Conservation (phyloP, 139 green algal genomes). For the Chlamydomonas sp. region DNA sequence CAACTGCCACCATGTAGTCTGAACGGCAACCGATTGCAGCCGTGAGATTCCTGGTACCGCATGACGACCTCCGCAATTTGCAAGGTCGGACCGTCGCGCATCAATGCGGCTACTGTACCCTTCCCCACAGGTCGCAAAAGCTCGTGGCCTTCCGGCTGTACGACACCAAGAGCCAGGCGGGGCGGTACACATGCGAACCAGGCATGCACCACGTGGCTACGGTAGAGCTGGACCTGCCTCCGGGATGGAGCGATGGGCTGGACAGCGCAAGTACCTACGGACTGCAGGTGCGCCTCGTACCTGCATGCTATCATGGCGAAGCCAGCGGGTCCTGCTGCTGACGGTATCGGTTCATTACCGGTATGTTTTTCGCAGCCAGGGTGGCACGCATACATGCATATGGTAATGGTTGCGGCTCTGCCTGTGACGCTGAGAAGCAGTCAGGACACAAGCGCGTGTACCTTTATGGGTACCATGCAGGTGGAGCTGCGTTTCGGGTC, state of each 20-base stretch:
- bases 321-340: no score
- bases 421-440: no score
- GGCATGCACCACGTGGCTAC: neutral
- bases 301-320: no score
- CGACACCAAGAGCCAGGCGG: neutral
- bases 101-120: no score
- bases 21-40: no score
- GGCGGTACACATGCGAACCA: constrained; percentile 1
- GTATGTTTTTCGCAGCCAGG: no score
- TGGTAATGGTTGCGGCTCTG: no score
- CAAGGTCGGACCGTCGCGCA: neutral
- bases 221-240: constrained; percentile 12
- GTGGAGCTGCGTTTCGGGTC: neutral
- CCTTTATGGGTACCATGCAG: neutral
- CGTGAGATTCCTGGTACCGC: no score
- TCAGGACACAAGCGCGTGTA: neutral
- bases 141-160: constrained; percentile 14
- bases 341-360: no score
- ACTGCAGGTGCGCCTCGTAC: neutral
- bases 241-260: neutral
- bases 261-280: neutral
- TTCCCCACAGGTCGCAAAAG: neutral
- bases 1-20: no score
- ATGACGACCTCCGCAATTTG: no score
- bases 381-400: no score